These are phyloP conservation scores for Vickermania spadyakhi DNA, from an alignment of 208 protist species.

Conservation along the genomic window DNA sequence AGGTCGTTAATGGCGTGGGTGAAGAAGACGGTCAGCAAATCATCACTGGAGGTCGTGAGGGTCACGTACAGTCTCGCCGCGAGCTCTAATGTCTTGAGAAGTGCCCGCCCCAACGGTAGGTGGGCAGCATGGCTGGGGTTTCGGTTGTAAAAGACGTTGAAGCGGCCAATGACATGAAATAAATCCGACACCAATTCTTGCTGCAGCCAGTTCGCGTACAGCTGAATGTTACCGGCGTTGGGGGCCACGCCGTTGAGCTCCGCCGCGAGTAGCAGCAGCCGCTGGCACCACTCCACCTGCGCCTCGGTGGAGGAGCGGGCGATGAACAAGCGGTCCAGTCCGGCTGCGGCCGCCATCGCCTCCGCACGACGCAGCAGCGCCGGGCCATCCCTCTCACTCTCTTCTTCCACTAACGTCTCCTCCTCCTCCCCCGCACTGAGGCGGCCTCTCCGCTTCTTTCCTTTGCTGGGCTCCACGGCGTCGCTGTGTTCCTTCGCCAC, in stretches of 20 bases:
- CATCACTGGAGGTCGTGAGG: conserved; percentile 56
- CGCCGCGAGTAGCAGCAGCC: conserved; percentile 35
- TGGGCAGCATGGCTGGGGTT: conserved; percentile 47
- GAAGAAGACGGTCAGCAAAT: conserved; percentile 64
- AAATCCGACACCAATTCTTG: conserved; percentile 70
- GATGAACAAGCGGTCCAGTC: conserved; percentile 60
- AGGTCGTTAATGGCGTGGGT: conserved; percentile 61
- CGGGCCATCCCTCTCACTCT: not conserved
- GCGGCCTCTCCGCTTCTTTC: no score
- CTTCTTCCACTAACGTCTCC: no score
- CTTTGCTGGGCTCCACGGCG: no score
- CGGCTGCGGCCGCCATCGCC: conserved; percentile 45
- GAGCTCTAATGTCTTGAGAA: conserved; percentile 73
- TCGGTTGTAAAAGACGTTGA: conserved; percentile 67
- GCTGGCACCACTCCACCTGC: conserved; percentile 80
- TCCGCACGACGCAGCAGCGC: conserved; percentile 42
- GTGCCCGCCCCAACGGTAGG: conserved; percentile 43
- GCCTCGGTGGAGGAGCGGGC: conserved; percentile 57
- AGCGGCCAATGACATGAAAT: conserved; percentile 69
- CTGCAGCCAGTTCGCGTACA: conserved; percentile 67
- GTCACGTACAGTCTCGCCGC: conserved; percentile 60
- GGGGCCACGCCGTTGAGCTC: conserved; percentile 48
- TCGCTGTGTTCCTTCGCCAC: no score
- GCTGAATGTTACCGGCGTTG: conserved; percentile 45
- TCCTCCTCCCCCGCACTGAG: no score